These are phyloP conservation scores for Peterozyma toletana DNA, from an alignment of 805 yeast genomes.

Conservation along the genomic window DNA sequence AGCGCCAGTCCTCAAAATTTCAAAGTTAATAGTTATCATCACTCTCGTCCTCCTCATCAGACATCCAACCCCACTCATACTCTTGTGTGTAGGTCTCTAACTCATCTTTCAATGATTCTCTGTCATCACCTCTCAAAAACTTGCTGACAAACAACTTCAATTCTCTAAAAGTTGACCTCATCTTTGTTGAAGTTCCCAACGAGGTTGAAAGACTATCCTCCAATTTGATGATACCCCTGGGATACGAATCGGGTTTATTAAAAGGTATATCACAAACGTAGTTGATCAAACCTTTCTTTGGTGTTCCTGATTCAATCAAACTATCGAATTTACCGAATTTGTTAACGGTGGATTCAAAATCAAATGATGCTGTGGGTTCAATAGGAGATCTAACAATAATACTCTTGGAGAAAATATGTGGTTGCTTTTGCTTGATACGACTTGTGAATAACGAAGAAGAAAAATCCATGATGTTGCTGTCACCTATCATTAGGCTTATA, in stretches of 20 bases:
- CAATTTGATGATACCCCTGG: constrained; percentile 13
- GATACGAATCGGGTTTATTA: constrained; percentile 23
- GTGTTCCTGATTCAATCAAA: constrained; percentile 12
- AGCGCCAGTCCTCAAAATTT: background rate
- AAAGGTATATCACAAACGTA: constrained; percentile 10
- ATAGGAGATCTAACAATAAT: constrained; percentile 15
- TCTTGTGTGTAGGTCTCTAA: constrained; percentile 34
- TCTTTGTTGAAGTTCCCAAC: constrained; percentile 16
- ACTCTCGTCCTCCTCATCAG: constrained; percentile 32
- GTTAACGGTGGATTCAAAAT: background rate
- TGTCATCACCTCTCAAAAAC: constrained; percentile 34
- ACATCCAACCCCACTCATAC: constrained; percentile 46
- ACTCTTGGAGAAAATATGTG: constrained; percentile 19
- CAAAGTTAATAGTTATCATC: constrained; percentile 27
- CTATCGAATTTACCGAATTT: constrained; percentile 1
- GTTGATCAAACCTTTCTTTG: constrained; percentile 9
- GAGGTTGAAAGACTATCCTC: constrained; percentile 11
- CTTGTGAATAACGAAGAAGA: constrained; percentile 4
- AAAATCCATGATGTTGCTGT: constrained; percentile 5
- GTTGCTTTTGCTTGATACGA: background rate
- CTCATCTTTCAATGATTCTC: constrained; percentile 46
- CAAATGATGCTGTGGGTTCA: background rate
- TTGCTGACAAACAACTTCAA: constrained; percentile 19
- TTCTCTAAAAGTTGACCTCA: constrained; percentile 13
- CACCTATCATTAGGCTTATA: constrained; percentile 15